Base-by-base conservation (phyloP, 176 grass and related monocot genomes). In the Avena eriantha region DNA sequence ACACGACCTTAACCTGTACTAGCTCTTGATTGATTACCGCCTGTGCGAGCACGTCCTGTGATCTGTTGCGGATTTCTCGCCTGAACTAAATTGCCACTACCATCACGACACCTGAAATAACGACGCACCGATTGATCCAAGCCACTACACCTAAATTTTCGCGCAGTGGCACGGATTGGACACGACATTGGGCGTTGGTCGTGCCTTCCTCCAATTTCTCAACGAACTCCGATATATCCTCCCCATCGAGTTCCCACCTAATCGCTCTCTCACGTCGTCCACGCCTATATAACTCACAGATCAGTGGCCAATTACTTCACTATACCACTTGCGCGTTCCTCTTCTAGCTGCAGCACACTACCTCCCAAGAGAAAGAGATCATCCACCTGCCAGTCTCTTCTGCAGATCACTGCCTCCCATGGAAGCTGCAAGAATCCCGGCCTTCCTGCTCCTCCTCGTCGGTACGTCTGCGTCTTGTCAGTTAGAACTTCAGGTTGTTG, bases 171-270 rank as follows among this genome's bases (percentile, higher is more conserved):
- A 47, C 22, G 17, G 53, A 47, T 10, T 77, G 83, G 29, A 81
- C 89, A 90, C 75, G 80, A 76, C 68, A 80, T 36, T 35, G 66
- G 43, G 80, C 80, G 89, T 64, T 36, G 24, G 39, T 77, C 16
- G 75, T 70, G 85, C 81, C 58, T 88, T 76, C 89, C 76, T 80
- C 85, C 81, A 26, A 76, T 81, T 88, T 91, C 89, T 75, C 76
- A 91, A 88, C 85, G 29, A 84, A 84, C 81, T 43, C 89, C 76
- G 58, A 76, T 16, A 47, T 45, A 22, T 69, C 82, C 85, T 68
- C 76, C 76, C 36, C 39, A 67, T 67, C 64, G 3, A 55, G 76
- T 60, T 81, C 81, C 76, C 76, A 91, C 58, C 81, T 54, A 87
- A 77, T 70, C 10, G 1, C 64, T 21, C 18, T 19, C 77, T 21